A percentile compares a stretch with the other conserved stretches of the same genome.
phyloP scores from a whole-genome alignment of 441 rosid genomes.

The Populus hybrid region DNA sequence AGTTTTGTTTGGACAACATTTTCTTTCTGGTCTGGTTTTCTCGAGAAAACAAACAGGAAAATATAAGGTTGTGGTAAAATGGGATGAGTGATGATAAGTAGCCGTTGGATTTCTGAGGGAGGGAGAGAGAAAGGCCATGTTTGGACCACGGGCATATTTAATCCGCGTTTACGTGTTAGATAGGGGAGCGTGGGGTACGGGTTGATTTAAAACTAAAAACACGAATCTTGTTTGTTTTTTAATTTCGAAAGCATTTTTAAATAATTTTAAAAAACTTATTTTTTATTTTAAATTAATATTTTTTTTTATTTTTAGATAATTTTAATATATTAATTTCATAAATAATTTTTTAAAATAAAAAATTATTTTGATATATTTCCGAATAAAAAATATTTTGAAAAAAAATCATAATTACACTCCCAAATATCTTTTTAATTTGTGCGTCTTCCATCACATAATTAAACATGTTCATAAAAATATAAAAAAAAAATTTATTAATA shows the following conservation, averaged over 20 bases:
- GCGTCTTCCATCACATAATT: rapidly evolving
- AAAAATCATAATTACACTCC: rapidly evolving
- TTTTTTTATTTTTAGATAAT: no score
- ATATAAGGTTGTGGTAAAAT: background rate
- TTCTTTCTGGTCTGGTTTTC: background rate
- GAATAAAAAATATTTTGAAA: no score
- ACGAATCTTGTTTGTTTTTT: background rate
- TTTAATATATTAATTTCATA: no score
- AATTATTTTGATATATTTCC: no score
- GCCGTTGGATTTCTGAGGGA: constrained; percentile 11
- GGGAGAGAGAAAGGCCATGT: background rate
- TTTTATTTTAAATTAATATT: no score
- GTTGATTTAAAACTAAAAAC: background rate
- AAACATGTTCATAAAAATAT: background rate
- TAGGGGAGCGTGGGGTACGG: constrained; percentile 7
- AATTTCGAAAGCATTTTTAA: no score
- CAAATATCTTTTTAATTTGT: no score
- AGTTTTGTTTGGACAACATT: background rate
- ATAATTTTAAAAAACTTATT: no score
- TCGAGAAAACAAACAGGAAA: background rate
- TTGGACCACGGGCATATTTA: background rate
- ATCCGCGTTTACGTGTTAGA: background rate
- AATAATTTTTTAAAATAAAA: no score
- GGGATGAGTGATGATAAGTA: background rate
- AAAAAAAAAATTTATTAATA: no score